phyloP scores from a whole-genome alignment of 768 basidiomycete genomes.

The Lactifluus subvellereus region DNA sequence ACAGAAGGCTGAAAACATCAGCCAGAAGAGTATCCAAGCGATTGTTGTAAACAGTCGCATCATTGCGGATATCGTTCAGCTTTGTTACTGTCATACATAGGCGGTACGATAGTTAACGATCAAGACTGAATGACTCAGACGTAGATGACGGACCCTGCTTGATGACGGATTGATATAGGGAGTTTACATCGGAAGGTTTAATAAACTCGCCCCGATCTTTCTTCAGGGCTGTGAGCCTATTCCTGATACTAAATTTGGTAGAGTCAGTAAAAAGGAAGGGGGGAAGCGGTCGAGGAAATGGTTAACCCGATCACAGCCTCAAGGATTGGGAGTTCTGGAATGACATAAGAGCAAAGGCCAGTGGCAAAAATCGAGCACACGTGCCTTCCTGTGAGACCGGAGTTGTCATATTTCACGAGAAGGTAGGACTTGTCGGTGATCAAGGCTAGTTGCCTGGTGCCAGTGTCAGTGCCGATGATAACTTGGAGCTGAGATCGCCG shows the following conservation, averaged over 20 bases:
- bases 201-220: slow-evolving; percentile 91
- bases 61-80: slow-evolving; percentile 86
- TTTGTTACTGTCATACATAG: slow-evolving; percentile 61
- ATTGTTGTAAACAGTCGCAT: slow-evolving; percentile 70
- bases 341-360: slow-evolving; percentile 26
- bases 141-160: slow-evolving; percentile 67
- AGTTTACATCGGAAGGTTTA: slow-evolving; percentile 87
- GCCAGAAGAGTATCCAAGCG: slow-evolving; percentile 91
- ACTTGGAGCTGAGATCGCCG: background rate
- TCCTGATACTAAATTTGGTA: slow-evolving; percentile 64
- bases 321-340: slow-evolving; percentile 83
- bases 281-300: slow-evolving; percentile 23
- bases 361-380: slow-evolving; percentile 26
- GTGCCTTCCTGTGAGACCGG: slow-evolving; percentile 78
- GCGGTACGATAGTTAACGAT: background rate
- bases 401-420: slow-evolving; percentile 40
- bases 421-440: background rate
- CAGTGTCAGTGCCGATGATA: background rate
- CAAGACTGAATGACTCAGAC: background rate
- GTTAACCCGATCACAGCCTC: slow-evolving; percentile 88
- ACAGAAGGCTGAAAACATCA: slow-evolving; percentile 93
- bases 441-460: background rate
- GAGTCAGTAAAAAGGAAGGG: background rate
- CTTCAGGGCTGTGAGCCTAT: slow-evolving; percentile 90
- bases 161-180: slow-evolving; percentile 87